phyloP scores from a whole-genome alignment of 108 stramenopile species.

The Cyclotella baltica region DNA sequence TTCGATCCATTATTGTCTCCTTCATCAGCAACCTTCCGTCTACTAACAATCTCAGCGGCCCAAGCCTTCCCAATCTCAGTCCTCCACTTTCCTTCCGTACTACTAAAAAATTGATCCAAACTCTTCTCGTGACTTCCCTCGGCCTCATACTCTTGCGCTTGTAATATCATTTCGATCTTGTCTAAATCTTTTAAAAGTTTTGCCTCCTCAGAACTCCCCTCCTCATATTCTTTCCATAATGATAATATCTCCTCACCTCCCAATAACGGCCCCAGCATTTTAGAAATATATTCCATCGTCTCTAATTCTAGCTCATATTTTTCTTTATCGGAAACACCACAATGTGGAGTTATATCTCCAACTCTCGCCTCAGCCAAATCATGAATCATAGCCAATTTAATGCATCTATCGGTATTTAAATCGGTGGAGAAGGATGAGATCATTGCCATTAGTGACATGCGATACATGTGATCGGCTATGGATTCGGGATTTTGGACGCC shows the following conservation, averaged over 20 bases:
- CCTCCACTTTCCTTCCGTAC: slow-evolving; percentile 70
- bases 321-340: slow-evolving; percentile 60
- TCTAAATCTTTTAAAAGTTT: slow-evolving; percentile 81
- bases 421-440: slow-evolving; percentile 53
- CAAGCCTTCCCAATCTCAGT: slow-evolving; percentile 66
- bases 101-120: slow-evolving; percentile 60
- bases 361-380: slow-evolving; percentile 85
- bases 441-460: slow-evolving; percentile 77
- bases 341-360: slow-evolving; percentile 87
- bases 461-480: slow-evolving; percentile 83
- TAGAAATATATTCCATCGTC: slow-evolving; percentile 65
- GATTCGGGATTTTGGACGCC: slow-evolving; percentile 69
- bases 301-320: slow-evolving; percentile 70
- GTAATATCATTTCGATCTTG: slow-evolving; percentile 89
- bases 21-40: slow-evolving; percentile 32
- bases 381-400: slow-evolving; percentile 80
- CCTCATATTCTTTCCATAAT: slow-evolving; percentile 89
- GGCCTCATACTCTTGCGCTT: slow-evolving; percentile 84
- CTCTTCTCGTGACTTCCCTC: slow-evolving; percentile 46
- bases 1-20: background rate
- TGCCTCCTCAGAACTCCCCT: slow-evolving; percentile 64
- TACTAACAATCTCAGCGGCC: slow-evolving; percentile 68
- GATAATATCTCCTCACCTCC: slow-evolving; percentile 64
- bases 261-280: slow-evolving; percentile 40
- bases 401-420: slow-evolving; percentile 62